Base-by-base conservation (phyloP, 305 asterid genomes). In the Solanum hybrid region DNA sequence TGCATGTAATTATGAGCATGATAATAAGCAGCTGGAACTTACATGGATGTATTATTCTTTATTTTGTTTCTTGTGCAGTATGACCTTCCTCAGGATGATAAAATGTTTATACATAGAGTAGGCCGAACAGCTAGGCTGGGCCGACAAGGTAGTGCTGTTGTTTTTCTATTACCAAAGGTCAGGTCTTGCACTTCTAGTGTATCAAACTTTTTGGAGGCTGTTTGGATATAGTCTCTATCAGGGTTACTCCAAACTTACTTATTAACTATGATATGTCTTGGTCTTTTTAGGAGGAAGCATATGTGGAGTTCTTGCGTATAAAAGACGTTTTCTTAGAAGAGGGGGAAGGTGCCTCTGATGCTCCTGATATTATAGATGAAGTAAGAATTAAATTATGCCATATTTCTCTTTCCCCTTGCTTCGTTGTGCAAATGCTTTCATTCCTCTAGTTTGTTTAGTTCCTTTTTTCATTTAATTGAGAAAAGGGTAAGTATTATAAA, bases 41-140 rank as follows among this genome's bases (percentile, higher is more conserved):
- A 90, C 81, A 29, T 88, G 20, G 79, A 41, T 83, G 87, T 81
- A 37, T 87, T 92, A 82, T 87, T 27, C 78, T 27, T 88, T 88
- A 37, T 89, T 89, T 51, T 90, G 89, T 76, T 68, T 78, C 88
- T 72, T 90, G 20, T 92, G 93, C 98, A 97, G 99, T 96, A 94
- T 91, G 99, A 97, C 20, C 99, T 98, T 79, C 99, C 99, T 90
- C 98, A 97, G 92, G 98, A 97, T 92, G 98, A 99, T 78, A 93
- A 96, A 91, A 96, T 97, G 91, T 97, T 97, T 87, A 80, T 97
- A 88, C 99, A 97, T 92, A 94, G 99, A 94, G 99, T 95, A 92
- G 99, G 99, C 84, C 94, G 99, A 94, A 97, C 99, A 68, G 99
- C 99, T 89, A 93, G 99, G 91, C 87, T 97, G 96, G 99, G 99